Conservation (phyloP, 139 green algal genomes). For the Monoraphidium neglectum region DNA sequence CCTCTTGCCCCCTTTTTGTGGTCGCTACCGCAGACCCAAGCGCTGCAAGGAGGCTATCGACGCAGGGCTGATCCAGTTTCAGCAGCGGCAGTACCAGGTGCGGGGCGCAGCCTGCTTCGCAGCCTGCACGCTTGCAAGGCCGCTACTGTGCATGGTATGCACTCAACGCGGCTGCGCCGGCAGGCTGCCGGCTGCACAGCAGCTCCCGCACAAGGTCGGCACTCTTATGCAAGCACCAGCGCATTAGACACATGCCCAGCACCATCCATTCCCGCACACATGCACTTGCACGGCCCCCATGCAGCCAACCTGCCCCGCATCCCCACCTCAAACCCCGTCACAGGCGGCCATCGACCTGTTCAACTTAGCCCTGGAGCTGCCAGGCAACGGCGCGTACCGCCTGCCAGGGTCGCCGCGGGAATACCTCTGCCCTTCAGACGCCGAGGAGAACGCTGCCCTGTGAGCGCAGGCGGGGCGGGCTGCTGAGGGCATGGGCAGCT, state of each 20-base stretch:
- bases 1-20: neutral
- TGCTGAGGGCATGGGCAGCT: too few relatives aligned
- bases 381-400: slow-evolving; percentile 57
- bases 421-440: slow-evolving; percentile 63
- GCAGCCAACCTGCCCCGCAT: too few relatives aligned
- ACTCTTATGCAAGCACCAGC: too few relatives aligned
- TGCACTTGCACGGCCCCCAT: too few relatives aligned
- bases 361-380: slow-evolving; percentile 68
- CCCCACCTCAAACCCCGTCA: too few relatives aligned
- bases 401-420: slow-evolving; percentile 43
- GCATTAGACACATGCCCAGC: too few relatives aligned
- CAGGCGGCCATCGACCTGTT: slow-evolving; percentile 61
- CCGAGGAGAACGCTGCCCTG: slow-evolving; percentile 68
- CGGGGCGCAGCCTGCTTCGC: neutral
- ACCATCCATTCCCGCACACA: too few relatives aligned
- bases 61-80: slow-evolving; percentile 53
- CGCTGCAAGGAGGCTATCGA: slow-evolving; percentile 68
- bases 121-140: neutral
- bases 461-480: slow-evolving; percentile 68
- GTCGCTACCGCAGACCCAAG: slow-evolving; percentile 15
- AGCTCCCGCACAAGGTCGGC: too few relatives aligned
- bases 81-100: slow-evolving; percentile 31
- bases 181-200: too few relatives aligned
- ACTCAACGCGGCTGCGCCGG: too few relatives aligned
- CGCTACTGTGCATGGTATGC: too few relatives aligned